These are phyloP conservation scores for Prunus padus DNA, from an alignment of 306 rosid species.

Conservation along the genomic window DNA sequence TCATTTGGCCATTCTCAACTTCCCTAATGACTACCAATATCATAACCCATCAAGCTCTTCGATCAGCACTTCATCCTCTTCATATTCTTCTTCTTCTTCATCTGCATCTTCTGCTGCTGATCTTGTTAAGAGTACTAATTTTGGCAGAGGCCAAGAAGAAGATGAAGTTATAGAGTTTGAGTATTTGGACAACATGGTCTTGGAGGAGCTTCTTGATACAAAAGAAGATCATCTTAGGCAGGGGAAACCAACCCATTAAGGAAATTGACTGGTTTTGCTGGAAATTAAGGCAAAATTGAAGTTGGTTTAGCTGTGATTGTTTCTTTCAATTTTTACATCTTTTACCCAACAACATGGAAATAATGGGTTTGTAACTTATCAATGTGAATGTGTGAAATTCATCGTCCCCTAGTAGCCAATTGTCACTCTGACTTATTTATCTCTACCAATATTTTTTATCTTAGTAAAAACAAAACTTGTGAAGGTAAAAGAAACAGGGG, in stretches of 20 bases:
- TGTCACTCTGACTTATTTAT: too few relatives aligned
- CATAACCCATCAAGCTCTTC: slow-evolving; percentile 13
- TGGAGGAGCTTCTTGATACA: slow-evolving; percentile 73
- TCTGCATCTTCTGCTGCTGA: slow-evolving; percentile 22
- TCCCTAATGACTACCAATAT: slow-evolving; percentile 69
- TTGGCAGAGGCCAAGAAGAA: neutral
- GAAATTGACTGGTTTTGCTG: neutral
- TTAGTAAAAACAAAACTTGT: too few relatives aligned
- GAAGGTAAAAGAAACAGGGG: too few relatives aligned
- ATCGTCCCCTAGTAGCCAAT: too few relatives aligned
- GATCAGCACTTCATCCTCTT: neutral
- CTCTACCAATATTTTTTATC: too few relatives aligned
- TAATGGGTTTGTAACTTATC: too few relatives aligned
- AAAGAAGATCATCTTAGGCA: slow-evolving; percentile 22
- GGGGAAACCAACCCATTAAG: neutral
- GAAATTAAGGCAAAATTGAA: neutral
- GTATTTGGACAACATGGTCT: slow-evolving; percentile 55
- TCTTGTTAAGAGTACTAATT: neutral
- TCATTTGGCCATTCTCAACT: slow-evolving; percentile 77
- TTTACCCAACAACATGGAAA: neutral
- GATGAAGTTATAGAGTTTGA: slow-evolving; percentile 57
- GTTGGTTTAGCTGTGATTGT: neutral
- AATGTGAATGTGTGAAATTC: too few relatives aligned
- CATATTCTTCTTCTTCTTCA: slow-evolving; percentile 12
- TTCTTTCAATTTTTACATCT: neutral